phyloP scores from a whole-genome alignment of 768 basidiomycete genomes.

The Leccinum disarticulatum region DNA sequence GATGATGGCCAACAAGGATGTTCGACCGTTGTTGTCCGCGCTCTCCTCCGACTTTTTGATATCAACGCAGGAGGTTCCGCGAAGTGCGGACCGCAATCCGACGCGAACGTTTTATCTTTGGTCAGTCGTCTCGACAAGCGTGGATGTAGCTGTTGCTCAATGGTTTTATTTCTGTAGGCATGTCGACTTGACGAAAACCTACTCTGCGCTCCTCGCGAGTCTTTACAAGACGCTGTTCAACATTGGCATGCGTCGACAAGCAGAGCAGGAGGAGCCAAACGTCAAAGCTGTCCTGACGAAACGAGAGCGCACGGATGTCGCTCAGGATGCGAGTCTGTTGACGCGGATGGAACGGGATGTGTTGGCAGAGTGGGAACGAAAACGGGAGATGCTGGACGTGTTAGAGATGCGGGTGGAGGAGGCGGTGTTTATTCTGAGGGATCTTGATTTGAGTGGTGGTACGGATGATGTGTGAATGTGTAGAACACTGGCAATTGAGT shows the following conservation, averaged over 20 bases:
- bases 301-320: slow-evolving; percentile 79
- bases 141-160: background rate
- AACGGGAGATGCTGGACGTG: slow-evolving; percentile 53
- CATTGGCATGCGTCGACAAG: slow-evolving; percentile 67
- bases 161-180: slow-evolving; percentile 53
- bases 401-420: slow-evolving; percentile 87
- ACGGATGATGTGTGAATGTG: slow-evolving; percentile 42
- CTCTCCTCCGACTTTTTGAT: slow-evolving; percentile 82
- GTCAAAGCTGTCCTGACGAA: slow-evolving; percentile 73
- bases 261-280: slow-evolving; percentile 66
- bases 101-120: slow-evolving; percentile 90
- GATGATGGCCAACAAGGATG: slow-evolving; percentile 89
- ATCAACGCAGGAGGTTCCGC: slow-evolving; percentile 91
- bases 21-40: slow-evolving; percentile 58
- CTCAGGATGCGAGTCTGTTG: slow-evolving; percentile 67
- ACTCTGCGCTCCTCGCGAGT: slow-evolving; percentile 66
- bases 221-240: slow-evolving; percentile 84
- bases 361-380: slow-evolving; percentile 71
- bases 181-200: slow-evolving; percentile 83
- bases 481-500: background rate
- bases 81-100: slow-evolving; percentile 86
- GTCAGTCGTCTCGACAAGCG: slow-evolving; percentile 39
- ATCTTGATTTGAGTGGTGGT: slow-evolving; percentile 56
- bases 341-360: slow-evolving; percentile 75
- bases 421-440: slow-evolving; percentile 85